These are phyloP conservation scores for Corynascus novoguineensis DNA, from an alignment of 495 filamentous ascomycete genomes.

Conservation along the genomic window DNA sequence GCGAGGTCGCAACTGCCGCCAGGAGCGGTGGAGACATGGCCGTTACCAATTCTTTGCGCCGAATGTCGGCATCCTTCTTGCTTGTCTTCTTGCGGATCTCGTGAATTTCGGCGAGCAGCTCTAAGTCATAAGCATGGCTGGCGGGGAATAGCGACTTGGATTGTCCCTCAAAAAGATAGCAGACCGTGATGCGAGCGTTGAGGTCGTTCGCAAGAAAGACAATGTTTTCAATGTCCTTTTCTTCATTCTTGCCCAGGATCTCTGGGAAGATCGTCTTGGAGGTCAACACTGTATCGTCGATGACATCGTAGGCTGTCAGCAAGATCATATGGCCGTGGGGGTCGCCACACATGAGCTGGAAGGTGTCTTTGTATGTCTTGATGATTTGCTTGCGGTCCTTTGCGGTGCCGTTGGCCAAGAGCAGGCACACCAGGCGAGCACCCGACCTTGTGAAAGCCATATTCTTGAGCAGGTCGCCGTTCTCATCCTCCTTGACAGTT, in stretches of 20 bases:
- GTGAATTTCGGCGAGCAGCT: conserved; percentile 67
- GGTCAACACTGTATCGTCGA: conserved; percentile 89
- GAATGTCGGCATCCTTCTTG: conserved; percentile 77
- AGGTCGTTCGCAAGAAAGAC: conserved; percentile 58
- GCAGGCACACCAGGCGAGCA: conserved; percentile 70
- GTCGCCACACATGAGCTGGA: conserved; percentile 77
- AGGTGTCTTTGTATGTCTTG: conserved; percentile 76
- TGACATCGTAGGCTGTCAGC: conserved; percentile 76
- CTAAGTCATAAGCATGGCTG: conserved; percentile 53
- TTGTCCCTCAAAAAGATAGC: conserved; percentile 76
- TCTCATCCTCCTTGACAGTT: conserved; percentile 82
- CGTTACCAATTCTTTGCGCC: conserved; percentile 69
- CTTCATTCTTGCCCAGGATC: conserved; percentile 61
- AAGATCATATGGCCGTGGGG: conserved; percentile 72
- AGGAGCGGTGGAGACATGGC: conserved; percentile 63
- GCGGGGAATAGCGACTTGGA: conserved; percentile 63
- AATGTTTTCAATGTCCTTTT: conserved; percentile 58
- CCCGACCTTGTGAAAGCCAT: conserved; percentile 92
- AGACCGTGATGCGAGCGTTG: conserved; percentile 67
- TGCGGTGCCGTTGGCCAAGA: conserved; percentile 74
- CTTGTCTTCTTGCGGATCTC: conserved; percentile 70
- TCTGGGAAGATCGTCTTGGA: conserved; percentile 80
- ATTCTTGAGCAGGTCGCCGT: conserved; percentile 83
- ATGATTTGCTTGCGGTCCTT: conserved; percentile 91
- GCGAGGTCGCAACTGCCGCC: conserved; percentile 61